Percentiles rank a stretch among this genome's conserved stretches.
These are phyloP conservation scores for Trichocomaceae sp. DNA, from an alignment of 2,329 filamentous ascomycete species.

Conservation along the genomic window DNA sequence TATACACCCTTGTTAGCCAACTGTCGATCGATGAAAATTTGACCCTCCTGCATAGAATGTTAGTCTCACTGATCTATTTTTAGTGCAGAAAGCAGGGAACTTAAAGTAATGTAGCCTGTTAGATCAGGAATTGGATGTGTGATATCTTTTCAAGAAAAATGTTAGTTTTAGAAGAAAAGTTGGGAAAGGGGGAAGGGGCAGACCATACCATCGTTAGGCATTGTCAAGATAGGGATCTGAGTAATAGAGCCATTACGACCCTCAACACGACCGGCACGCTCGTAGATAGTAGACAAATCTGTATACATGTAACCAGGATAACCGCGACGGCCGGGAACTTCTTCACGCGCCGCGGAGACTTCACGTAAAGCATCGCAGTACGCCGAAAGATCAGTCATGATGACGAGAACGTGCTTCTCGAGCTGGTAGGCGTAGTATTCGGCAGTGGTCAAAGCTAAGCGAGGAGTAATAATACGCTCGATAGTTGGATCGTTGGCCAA, in stretches of 20 bases:
- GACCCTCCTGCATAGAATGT: conserved; percentile 57
- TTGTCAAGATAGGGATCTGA: conserved; percentile 96
- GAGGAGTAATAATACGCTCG: conserved; percentile 98
- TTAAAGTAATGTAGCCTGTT: conserved; percentile 85
- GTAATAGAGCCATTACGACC: conserved; percentile 98
- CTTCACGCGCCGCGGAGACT: conserved; percentile 94
- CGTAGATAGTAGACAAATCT: conserved; percentile 99
- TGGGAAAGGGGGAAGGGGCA: not conserved
- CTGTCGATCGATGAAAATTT: conserved; percentile 94
- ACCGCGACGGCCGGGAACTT: conserved; percentile 97
- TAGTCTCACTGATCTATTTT: not conserved
- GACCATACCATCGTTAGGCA: conserved; percentile 83
- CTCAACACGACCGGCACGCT: conserved; percentile 93
- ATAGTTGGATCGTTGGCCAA: conserved; percentile 98
- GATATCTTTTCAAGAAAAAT: conserved; percentile 57
- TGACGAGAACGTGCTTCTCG: conserved; percentile 98
- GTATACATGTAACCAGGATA: conserved; percentile 99
- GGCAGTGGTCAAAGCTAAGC: conserved; percentile 93
- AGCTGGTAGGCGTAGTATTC: conserved; percentile 99
- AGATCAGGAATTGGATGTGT: conserved; percentile 98
- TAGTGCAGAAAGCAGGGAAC: not conserved
- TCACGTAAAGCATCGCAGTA: conserved; percentile 99
- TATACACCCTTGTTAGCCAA: conserved; percentile 96
- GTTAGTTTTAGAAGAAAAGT: not conserved
- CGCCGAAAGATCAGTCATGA: conserved; percentile 93